Evolutionary conservation across 2,329 filamentous ascomycete genomes (phyloP), one percentile per base, ranked within the genome.

Genomic region (Albophoma yamanashiensis): DNA sequence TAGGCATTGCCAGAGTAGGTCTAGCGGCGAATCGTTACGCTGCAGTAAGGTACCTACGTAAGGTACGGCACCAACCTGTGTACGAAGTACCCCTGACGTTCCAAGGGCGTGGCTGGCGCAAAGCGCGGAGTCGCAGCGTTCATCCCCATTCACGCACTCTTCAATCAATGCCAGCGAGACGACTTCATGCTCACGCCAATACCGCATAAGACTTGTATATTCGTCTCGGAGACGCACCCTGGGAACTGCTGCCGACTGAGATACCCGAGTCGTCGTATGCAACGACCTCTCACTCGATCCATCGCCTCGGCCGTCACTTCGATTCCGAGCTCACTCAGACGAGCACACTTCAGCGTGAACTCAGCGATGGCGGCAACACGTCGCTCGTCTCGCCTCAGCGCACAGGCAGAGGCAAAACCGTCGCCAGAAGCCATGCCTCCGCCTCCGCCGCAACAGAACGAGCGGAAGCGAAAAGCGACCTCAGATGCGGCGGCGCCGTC

Each of bases 301-400:
- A 34, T 57, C 25, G 55, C 50, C 25, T 43, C 36, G 4, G 20
- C 39, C 25, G 4, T 12, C 25, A 57, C 25, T 15, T n/a, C 25
- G 9, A 9, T n/a, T 42, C 6, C 27, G 25, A 34, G 17, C 39
- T 43, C 39, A 34, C 9, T 27, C 39, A 31, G 25, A 17, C 22
- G 22, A 12, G 50, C 58, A 55, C 31, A 9, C 38, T 38, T 43
- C 34, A 38, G 45, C 42, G 60, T 57, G 45, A 58, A 55, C 47
- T 43, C 20, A 25, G 20, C 55, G 25, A 71, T 74, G 66, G 73
- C 74, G 39, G 66, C 65, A 20, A 73, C 71, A 56, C 71, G 75
- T 45, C 70, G 73, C 27, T 77, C 75, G 3, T 72, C 76, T 14
- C 76, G 79, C 45, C 70, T 82, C 34, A 74, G 70, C 62, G 69